phyloP scores from a whole-genome alignment of 768 basidiomycete species.

The Boletus subparvulus region DNA sequence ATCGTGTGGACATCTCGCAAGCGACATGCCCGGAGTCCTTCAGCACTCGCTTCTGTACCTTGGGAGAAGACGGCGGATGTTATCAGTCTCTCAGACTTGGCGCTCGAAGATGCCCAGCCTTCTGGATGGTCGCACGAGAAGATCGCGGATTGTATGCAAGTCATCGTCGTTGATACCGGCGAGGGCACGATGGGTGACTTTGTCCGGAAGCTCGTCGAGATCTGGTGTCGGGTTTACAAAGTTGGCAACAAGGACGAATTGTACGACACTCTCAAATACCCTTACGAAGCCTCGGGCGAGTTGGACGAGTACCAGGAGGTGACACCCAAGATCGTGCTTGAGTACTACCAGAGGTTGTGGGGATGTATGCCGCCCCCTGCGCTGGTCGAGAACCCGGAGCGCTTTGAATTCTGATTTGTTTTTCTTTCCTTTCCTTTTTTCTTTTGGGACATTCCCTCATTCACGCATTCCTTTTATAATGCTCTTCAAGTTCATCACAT shows the following conservation, averaged over 20 bases:
- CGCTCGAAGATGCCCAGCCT: conserved; percentile 28
- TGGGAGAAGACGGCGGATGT: conserved; percentile 27
- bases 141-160: conserved; percentile 31
- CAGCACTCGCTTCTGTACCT: conserved; percentile 19
- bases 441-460: background rate
- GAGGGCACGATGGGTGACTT: conserved; percentile 32
- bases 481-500: background rate
- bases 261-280: conserved; percentile 17
- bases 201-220: conserved; percentile 23
- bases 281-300: conserved; percentile 27
- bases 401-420: conserved; percentile 2
- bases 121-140: conserved; percentile 9
- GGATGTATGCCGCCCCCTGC: conserved; percentile 14
- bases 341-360: conserved; percentile 29
- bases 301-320: conserved; percentile 21
- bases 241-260: conserved; percentile 22
- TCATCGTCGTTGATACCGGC: conserved; percentile 29
- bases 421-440: background rate
- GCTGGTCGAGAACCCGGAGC: conserved; percentile 3
- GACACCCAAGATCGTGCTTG: conserved; percentile 8
- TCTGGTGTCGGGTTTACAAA: conserved; percentile 31
- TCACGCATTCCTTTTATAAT: background rate
- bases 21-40: conserved; percentile 28
- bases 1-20: conserved; percentile 30
- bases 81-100: conserved; percentile 18